phyloP scores from a whole-genome alignment of 805 yeast species.

The Zygoascus flipseniorum region DNA sequence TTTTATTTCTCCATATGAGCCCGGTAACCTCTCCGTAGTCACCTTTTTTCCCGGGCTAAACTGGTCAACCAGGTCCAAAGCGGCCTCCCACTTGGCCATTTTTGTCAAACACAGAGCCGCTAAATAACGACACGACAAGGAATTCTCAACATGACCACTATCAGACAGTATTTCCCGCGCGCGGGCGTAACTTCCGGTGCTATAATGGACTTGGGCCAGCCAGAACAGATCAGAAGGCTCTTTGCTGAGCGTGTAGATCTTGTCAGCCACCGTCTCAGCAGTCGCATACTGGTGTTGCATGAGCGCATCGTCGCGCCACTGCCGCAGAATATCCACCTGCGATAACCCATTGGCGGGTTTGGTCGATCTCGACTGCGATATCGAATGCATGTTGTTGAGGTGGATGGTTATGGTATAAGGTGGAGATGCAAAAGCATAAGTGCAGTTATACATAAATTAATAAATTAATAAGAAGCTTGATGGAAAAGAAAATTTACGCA shows the following conservation, averaged over 20 bases:
- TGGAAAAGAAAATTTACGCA: too few relatives aligned
- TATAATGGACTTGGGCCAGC: conserved; percentile 84
- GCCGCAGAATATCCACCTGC: conserved; percentile 74
- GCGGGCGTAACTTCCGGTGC: conserved; percentile 66
- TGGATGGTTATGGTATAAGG: too few relatives aligned
- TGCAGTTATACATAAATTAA: too few relatives aligned
- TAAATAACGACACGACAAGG: conserved; percentile 72
- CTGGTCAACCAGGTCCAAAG: conserved; percentile 78
- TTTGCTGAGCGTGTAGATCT: conserved; percentile 67
- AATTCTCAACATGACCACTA: conserved; percentile 41
- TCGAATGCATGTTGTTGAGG: too few relatives aligned
- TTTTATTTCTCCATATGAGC: conserved; percentile 49
- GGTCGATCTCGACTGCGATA: too few relatives aligned
- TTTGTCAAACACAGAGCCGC: conserved; percentile 64
- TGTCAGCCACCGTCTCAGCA: conserved; percentile 88
- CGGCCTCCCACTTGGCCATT: conserved; percentile 77
- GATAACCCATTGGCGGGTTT: conserved; percentile 30
- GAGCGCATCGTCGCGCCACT: conserved; percentile 91
- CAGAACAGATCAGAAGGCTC: conserved; percentile 94
- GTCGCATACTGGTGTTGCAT: conserved; percentile 87
- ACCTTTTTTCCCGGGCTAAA: conserved; percentile 25
- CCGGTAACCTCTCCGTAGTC: background rate
- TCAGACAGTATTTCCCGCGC: conserved; percentile 64
- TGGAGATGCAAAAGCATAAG: too few relatives aligned
- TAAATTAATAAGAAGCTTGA: too few relatives aligned